A percentile compares a stretch with the other conserved stretches of the same genome.
Evolutionary conservation across 2,329 filamentous ascomycete genomes (phyloP).

Genomic region (Tolypocladium endophyticum): DNA sequence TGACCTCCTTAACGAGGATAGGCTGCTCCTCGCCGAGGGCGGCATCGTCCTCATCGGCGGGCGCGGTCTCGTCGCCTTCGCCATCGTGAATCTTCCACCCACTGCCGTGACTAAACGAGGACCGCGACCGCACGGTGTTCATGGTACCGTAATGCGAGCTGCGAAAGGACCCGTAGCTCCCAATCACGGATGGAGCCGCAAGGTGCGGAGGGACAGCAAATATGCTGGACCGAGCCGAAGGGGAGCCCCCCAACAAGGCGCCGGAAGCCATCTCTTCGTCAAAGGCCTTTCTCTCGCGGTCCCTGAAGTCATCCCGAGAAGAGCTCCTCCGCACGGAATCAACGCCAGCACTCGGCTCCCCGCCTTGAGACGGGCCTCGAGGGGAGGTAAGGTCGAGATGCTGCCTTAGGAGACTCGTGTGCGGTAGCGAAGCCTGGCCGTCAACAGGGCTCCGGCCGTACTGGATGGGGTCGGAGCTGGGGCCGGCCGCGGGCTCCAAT

Average conservation of each 20-base stretch:
- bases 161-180: conserved; percentile 53
- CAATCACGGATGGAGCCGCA: conserved; percentile 57
- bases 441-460: conserved; percentile 32
- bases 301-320: conserved; percentile 21
- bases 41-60: conserved; percentile 14
- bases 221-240: conserved; percentile 28
- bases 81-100: conserved; percentile 11
- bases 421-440: conserved; percentile 16
- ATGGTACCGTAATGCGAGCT: conserved; percentile 44
- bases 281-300: conserved; percentile 37
- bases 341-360: conserved; percentile 11
- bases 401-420: conserved; percentile 38
- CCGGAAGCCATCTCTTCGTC: conserved; percentile 29
- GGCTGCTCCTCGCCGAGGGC: conserved; percentile 56
- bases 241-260: conserved; percentile 15
- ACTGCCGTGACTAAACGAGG: conserved; percentile 34
- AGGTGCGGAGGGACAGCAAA: conserved; percentile 51
- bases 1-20: conserved; percentile 78
- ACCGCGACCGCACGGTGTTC: conserved; percentile 21
- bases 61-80: conserved; percentile 15
- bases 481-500: conserved; percentile 17
- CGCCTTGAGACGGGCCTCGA: background rate
- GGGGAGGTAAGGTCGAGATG: conserved; percentile 34
- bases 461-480: conserved; percentile 20
- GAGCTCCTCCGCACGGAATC: conserved; percentile 5